Conservation (phyloP, 129 eudicot genomes). For the Deinandra increscens region DNA sequence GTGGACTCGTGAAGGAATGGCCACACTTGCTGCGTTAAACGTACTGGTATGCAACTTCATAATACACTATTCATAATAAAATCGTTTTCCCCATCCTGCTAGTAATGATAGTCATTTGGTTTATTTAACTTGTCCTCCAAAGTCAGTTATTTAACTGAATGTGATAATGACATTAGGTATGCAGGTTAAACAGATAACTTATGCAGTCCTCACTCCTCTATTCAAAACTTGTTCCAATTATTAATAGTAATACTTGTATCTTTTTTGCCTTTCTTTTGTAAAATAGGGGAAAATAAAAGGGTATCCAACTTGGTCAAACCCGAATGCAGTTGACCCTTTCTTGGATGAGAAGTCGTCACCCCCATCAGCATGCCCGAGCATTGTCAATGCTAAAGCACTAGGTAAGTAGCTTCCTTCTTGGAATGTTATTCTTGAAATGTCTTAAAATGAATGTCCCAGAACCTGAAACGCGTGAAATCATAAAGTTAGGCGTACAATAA, state of each 20-base stretch:
- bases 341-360: slow-evolving; percentile 76
- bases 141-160: too few species aligned
- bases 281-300: slow-evolving; percentile 89
- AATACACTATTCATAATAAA: neutral
- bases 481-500: too few species aligned
- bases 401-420: slow-evolving; percentile 39
- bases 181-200: neutral
- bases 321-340: slow-evolving; percentile 73
- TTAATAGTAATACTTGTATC: neutral
- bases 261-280: neutral
- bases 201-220: neutral
- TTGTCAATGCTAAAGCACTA: slow-evolving; percentile 84
- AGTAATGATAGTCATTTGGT: neutral
- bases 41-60: slow-evolving; percentile 66
- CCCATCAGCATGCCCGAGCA: slow-evolving; percentile 97
- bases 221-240: neutral
- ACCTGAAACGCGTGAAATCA: too few species aligned
- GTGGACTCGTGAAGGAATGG: slow-evolving; percentile 99
- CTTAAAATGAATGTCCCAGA: neutral
- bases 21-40: slow-evolving; percentile 91
- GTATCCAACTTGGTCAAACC: slow-evolving; percentile 80
- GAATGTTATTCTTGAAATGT: neutral
- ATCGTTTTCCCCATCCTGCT: neutral
- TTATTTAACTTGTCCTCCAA: neutral
- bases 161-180: too few species aligned